Base-by-base conservation (phyloP, 75 land plant genomes). In the Pinus albicaulis region DNA sequence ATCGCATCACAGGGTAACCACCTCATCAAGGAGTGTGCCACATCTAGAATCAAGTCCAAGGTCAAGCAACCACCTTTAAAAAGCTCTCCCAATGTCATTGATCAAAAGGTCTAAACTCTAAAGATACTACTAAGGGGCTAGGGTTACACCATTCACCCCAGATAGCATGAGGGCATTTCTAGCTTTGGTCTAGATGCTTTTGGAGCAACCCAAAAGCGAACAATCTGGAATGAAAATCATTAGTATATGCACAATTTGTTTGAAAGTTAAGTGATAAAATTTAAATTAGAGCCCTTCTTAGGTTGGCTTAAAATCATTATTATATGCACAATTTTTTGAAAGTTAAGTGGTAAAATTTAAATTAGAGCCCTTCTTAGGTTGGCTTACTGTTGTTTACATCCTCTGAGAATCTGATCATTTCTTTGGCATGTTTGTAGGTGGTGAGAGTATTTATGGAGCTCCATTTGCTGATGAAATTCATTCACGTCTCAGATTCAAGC, bases 361-460 rank as follows among this genome's bases (percentile, higher is more conserved):
- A 73, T 53, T 53, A 52, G 13, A 23, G 63, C 12, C 61, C 25
- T 25, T 56, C 13, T 38, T 28, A 52, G n/a, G 17, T 73, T 55
- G 17, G n/a, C 1, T 23, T 16, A 26, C 17, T 73, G 17, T 75
- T 75, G 14, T n/a, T 61, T 66, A 31, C 69, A 31, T 19, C 76
- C 44, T 16, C 3, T 2, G 20, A 55, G 12, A 73, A 4, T 73
- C 13, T 60, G 16, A 64, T 23, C 13, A 41, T 68, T 23, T 68
- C 48, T n/a, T 20, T 41, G 38, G 53, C 57, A 55, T 64, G 74
- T 52, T 76, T 76, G 74, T 70, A 96, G 99, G 99, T 77, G 99
- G 99, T 48, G 93, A 95, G 68, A 95, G 93, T 83, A 95, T 97
- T 2, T 97, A 97, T 78, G 99, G 99, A 15, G 78, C 79, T 44